These are phyloP conservation scores for Crinitomyces ghanaensis DNA, from an alignment of 805 yeast genomes.

Conservation along the genomic window DNA sequence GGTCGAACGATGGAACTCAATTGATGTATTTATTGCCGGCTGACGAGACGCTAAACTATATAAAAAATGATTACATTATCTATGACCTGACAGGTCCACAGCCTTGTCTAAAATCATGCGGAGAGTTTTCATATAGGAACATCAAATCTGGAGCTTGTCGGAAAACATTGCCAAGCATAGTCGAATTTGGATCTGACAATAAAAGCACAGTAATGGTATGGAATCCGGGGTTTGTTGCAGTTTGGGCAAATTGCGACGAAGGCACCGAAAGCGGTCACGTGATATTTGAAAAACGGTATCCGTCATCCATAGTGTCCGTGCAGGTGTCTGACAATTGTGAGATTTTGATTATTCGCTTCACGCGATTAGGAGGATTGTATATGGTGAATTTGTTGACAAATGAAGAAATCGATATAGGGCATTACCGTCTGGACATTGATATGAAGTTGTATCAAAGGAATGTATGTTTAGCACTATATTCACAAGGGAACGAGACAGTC, in stretches of 20 bases:
- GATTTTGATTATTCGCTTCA: constrained; percentile 15
- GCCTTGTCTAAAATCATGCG: neutral
- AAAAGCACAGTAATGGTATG: constrained; percentile 10
- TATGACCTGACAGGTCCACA: neutral
- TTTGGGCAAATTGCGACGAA: constrained; percentile 4
- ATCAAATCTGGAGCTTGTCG: neutral
- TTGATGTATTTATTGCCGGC: too few species aligned
- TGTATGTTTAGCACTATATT: constrained; percentile 10
- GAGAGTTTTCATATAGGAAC: neutral
- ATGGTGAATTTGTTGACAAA: constrained; percentile 13
- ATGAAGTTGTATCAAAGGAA: constrained; percentile 10
- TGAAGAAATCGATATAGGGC: constrained; percentile 18
- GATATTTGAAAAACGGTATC: constrained; percentile 14
- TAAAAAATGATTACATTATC: too few species aligned
- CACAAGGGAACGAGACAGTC: constrained; percentile 14
- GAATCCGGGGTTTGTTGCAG: constrained; percentile 8
- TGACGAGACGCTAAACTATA: too few species aligned
- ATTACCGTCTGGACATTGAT: constrained; percentile 16
- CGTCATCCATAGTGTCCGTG: constrained; percentile 14
- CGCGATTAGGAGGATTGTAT: constrained; percentile 16
- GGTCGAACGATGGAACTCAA: too few species aligned
- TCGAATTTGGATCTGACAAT: constrained; percentile 8
- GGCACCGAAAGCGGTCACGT: constrained; percentile 5
- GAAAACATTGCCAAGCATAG: neutral
- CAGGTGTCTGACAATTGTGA: constrained; percentile 12